These are phyloP conservation scores for Tubosaeta sp. DNA, from an alignment of 768 basidiomycete species.

Conservation along the genomic window DNA sequence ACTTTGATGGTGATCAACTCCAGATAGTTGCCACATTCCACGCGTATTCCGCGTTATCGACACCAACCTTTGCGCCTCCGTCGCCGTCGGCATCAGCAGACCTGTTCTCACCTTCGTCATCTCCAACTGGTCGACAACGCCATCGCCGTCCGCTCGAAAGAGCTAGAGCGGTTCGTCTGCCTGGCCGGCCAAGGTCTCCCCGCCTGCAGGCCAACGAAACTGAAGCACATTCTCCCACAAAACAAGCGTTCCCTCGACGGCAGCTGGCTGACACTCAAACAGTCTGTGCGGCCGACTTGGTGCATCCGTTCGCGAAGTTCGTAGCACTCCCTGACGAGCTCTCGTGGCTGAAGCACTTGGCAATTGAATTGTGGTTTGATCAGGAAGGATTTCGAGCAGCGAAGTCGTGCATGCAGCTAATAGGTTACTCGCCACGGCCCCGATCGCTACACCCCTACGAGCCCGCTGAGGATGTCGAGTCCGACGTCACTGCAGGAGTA, in stretches of 20 bases:
- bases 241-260: constrained; percentile 8
- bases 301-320: constrained; percentile 10
- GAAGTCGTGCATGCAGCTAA: constrained; percentile 53
- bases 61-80: constrained; percentile 27
- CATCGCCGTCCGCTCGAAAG: constrained; percentile 31
- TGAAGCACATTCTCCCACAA: constrained; percentile 11
- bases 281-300: constrained; percentile 4
- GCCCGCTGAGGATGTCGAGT: constrained; percentile 21
- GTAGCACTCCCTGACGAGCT: constrained; percentile 36
- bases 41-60: constrained; percentile 25
- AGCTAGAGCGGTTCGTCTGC: constrained; percentile 29
- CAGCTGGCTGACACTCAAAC: constrained; percentile 11
- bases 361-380: constrained; percentile 68
- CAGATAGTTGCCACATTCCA: constrained; percentile 15
- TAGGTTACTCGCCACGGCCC: constrained; percentile 42
- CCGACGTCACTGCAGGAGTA: constrained; percentile 40
- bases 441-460: constrained; percentile 27
- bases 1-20: constrained; percentile 17
- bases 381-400: constrained; percentile 78
- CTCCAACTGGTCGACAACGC: constrained; percentile 18
- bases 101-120: constrained; percentile 17
- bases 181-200: constrained; percentile 24
- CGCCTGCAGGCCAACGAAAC: constrained; percentile 14
- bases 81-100: constrained; percentile 28
- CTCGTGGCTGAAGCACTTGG: constrained; percentile 50